Base-by-base conservation (phyloP, 1,284 basidiomycete species). In the Austroboletus niveus region DNA sequence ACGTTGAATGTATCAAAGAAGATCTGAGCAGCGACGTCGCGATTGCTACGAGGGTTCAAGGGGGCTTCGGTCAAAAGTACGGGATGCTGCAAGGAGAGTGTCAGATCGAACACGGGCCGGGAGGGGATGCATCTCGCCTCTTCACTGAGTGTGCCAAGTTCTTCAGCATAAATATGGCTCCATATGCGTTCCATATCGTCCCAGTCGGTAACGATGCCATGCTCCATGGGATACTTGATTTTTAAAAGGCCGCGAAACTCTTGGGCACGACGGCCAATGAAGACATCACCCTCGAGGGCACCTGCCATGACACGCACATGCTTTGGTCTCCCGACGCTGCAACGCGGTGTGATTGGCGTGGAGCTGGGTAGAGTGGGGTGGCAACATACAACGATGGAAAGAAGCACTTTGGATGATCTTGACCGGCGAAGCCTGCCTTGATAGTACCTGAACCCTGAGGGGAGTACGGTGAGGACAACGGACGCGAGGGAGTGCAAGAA, bases 1-100 rank as follows among this genome's bases (percentile, higher is more conserved):
- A 99, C 97, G 70, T 99, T 99, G 83, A 98, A 98, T 4, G 95
- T 98, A 68, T 98, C 95, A 71, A 98, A 98, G 73, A 98, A 97
- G 75, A 98, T 96, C 71, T 98, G 94, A 8, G 95, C 95, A 17
- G 95, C 94, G 45, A 93, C 80, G 69, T 98, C 95, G 57, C 95
- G 85, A 72, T 98, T 98, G 65, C 85, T 87, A 60, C 94, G 84
- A 54, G 95, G 95, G 71, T 98, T 98, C 51, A 98, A 75, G 3
- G 95, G 95, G 42, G 94, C 94, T 75, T 98, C 94, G 15, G 94
- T 97, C 49, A 98, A 75, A 51, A 97, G 75, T 31, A 99, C 97
- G 34, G 97, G 96, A 72, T 99, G 96, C 93, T 98, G 62, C 34
- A 58, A 49, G 60, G 49, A 55, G 47, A 55, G 47, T 51, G 52